These are phyloP conservation scores for Umbelopsis ramanniana DNA, from an alignment of 192 early-diverging fungal species.

Conservation along the genomic window DNA sequence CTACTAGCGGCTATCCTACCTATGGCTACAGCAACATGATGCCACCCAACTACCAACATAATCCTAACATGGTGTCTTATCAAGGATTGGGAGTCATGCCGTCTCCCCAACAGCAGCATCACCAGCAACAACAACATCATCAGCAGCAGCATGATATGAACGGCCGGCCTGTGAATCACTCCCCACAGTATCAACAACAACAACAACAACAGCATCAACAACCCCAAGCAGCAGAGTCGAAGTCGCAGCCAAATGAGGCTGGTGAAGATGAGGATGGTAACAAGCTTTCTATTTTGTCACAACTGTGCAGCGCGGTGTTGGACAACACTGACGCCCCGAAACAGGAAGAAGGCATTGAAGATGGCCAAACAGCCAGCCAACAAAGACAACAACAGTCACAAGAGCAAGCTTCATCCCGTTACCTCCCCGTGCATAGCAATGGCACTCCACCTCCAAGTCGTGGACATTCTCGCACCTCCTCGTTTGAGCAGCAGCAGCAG, in stretches of 20 bases:
- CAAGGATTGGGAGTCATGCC: not conserved
- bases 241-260: not conserved
- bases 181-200: constrained; percentile 5
- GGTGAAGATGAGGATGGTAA: constrained; percentile 37
- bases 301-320: constrained; percentile 39
- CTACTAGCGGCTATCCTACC: constrained; percentile 22
- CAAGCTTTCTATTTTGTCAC: constrained; percentile 38
- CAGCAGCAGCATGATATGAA: constrained; percentile 20
- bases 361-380: not conserved
- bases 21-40: constrained; percentile 34
- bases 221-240: not conserved
- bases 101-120: constrained; percentile 26
- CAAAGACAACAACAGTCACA: not conserved
- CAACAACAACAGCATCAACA: constrained; percentile 9
- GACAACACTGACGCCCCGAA: constrained; percentile 28
- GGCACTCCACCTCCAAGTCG: constrained; percentile 37
- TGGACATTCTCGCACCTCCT: constrained; percentile 35
- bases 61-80: constrained; percentile 7
- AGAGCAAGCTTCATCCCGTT: constrained; percentile 6
- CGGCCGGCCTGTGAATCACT: not conserved
- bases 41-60: constrained; percentile 25
- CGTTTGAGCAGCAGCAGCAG: constrained; percentile 13
- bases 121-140: constrained; percentile 30
- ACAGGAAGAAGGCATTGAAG: constrained; percentile 18
- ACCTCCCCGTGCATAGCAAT: constrained; percentile 12